phyloP scores from a whole-genome alignment of 2,329 filamentous ascomycete genomes.

The Trichoderma sp. region DNA sequence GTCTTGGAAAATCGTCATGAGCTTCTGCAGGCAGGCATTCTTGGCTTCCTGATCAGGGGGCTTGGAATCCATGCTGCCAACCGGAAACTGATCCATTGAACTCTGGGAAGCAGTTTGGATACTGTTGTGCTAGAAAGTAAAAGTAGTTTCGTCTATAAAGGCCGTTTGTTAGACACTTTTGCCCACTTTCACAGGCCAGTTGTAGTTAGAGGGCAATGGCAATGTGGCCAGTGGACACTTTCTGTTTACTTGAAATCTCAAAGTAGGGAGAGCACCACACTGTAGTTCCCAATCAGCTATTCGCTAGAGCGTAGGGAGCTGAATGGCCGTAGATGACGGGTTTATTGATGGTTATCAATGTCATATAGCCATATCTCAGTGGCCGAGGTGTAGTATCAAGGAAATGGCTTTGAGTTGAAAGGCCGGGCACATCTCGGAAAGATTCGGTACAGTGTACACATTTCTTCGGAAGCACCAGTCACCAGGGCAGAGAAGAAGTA shows the following conservation, averaged over 20 bases:
- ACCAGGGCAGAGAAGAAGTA: not conserved
- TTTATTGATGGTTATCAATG: not conserved
- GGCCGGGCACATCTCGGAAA: not conserved
- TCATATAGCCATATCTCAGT: not conserved
- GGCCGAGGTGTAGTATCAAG: not conserved
- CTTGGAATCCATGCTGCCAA: not conserved
- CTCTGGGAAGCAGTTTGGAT: not conserved
- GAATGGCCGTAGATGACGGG: not conserved
- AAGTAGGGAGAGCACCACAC: not conserved
- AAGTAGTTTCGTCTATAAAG: not conserved
- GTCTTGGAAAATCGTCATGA: conserved; percentile 44
- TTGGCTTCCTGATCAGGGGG: not conserved
- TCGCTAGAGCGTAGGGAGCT: not conserved
- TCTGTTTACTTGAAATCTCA: not conserved
- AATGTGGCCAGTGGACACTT: not conserved
- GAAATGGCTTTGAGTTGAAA: not conserved
- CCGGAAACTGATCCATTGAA: not conserved
- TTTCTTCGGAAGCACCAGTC: not conserved
- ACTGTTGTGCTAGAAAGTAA: not conserved
- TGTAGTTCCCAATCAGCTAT: not conserved
- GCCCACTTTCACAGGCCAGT: not conserved
- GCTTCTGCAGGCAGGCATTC: conserved; percentile 24
- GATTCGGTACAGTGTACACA: not conserved
- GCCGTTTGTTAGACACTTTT: not conserved
- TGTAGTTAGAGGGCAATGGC: not conserved